These are phyloP conservation scores for Echinosophora koreensis DNA, from an alignment of 306 rosid species.

Conservation along the genomic window DNA sequence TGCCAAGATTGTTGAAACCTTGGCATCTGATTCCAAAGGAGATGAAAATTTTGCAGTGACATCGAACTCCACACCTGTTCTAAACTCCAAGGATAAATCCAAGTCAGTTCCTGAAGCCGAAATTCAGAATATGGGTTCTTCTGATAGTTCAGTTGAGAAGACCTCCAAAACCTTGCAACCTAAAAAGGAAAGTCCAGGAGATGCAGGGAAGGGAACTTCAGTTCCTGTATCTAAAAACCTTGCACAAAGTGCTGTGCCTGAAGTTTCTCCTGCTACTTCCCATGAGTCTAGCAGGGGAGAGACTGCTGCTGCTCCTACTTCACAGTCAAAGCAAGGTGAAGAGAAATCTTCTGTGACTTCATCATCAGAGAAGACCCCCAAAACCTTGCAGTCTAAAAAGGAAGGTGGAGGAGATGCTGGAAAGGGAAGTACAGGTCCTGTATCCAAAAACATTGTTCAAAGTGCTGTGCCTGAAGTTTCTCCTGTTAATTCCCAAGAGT, in stretches of 20 bases:
- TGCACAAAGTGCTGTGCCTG: slow-evolving; percentile 46
- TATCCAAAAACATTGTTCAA: slow-evolving; percentile 50
- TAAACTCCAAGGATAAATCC: slow-evolving; percentile 52
- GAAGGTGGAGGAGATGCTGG: slow-evolving; percentile 57
- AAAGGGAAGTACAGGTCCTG: slow-evolving; percentile 52
- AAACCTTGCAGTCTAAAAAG: slow-evolving; percentile 56
- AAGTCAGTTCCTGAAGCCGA: slow-evolving; percentile 56
- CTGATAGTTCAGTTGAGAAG: slow-evolving; percentile 56
- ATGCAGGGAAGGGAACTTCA: slow-evolving; percentile 55
- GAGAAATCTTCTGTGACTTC: slow-evolving; percentile 59
- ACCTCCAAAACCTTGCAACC: slow-evolving; percentile 53
- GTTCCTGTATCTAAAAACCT: slow-evolving; percentile 51
- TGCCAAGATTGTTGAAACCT: slow-evolving; percentile 60
- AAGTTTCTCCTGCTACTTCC: slow-evolving; percentile 50
- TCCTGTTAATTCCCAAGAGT: slow-evolving; percentile 46
- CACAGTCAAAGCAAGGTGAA: slow-evolving; percentile 67
- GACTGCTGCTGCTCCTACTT: slow-evolving; percentile 41
- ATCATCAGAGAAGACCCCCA: slow-evolving; percentile 50
- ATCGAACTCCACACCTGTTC: slow-evolving; percentile 48
- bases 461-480: slow-evolving; percentile 48
- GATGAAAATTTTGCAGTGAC: slow-evolving; percentile 52
- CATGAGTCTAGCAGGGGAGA: slow-evolving; percentile 59
- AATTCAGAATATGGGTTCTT: slow-evolving; percentile 43
- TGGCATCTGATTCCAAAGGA: slow-evolving; percentile 55
- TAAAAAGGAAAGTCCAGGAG: slow-evolving; percentile 58